Conservation (phyloP, 148 eudicot genomes). For the Cornus controversa region DNA sequence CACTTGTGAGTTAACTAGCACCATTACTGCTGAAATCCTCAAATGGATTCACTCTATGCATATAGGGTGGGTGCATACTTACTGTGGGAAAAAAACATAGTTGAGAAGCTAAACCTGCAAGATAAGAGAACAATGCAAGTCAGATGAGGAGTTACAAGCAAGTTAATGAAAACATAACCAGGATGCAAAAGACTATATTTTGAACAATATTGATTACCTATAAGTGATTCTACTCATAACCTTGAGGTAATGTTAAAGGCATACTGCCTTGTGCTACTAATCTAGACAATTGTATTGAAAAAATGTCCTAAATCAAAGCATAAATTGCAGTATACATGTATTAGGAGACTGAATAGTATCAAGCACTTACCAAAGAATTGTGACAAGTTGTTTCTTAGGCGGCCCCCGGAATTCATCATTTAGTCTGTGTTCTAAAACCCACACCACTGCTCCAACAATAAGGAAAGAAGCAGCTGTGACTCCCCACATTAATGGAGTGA, state of each 20-base stretch:
- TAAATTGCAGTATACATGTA: neutral
- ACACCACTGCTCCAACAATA: slow-evolving; percentile 49
- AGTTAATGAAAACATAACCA: no score
- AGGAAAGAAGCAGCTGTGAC: slow-evolving; percentile 48
- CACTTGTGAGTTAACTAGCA: neutral
- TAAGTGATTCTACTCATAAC: no score
- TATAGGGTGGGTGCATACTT: neutral
- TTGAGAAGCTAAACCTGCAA: neutral
- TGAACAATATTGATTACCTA: no score
- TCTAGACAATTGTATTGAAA: no score
- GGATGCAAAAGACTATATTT: no score
- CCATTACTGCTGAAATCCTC: neutral
- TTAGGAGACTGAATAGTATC: no score
- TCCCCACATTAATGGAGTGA: slow-evolving; percentile 50
- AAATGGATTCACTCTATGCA: no score
- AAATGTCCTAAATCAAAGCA: neutral
- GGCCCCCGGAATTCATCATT: slow-evolving; percentile 55
- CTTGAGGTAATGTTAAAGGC: no score
- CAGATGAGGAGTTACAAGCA: no score
- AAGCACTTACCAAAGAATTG: slow-evolving; percentile 44
- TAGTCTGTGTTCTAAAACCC: slow-evolving; percentile 51
- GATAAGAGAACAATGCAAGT: neutral
- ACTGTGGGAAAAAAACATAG: neutral
- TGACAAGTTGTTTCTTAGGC: slow-evolving; percentile 45
- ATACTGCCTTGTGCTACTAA: no score